Evolutionary conservation across 768 basidiomycete species (phyloP).

Genomic region (Psilocybe sp.): DNA sequence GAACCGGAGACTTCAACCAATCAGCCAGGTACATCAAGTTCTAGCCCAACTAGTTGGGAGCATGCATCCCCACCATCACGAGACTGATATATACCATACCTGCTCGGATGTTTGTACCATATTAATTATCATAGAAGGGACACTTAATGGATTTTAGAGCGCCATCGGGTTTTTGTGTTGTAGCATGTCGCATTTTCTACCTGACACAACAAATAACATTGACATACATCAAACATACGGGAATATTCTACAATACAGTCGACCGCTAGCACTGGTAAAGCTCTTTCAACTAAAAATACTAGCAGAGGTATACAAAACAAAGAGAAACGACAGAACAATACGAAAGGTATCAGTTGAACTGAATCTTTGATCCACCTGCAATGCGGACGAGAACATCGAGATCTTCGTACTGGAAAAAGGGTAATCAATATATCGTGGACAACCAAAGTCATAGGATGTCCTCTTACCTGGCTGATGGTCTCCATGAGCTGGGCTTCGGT

Average conservation of each 20-base stretch:
- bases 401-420: conserved; percentile 71
- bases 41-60: conserved; percentile 70
- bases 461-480: conserved; percentile 72
- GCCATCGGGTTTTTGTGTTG: not conserved
- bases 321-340: conserved; percentile 3
- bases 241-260: not conserved
- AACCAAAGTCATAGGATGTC: conserved; percentile 4
- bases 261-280: not conserved
- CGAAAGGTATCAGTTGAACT: conserved; percentile 45
- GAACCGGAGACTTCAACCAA: conserved; percentile 6
- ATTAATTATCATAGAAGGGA: conserved; percentile 3
- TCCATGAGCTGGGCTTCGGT: conserved; percentile 90
- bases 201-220: conserved; percentile 1
- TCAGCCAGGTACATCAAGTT: conserved; percentile 26
- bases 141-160: not conserved
- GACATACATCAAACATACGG: not conserved
- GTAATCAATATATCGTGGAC: conserved; percentile 7
- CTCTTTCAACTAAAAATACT: conserved; percentile 1
- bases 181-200: conserved; percentile 9
- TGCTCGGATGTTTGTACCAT: conserved; percentile 8
- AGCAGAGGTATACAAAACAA: conserved; percentile 3
- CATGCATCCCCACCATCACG: conserved; percentile 41
- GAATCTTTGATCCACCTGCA: conserved; percentile 81
- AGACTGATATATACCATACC: conserved; percentile 12
- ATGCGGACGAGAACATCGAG: conserved; percentile 78